These are phyloP conservation scores for Nicotiana attenuata DNA, from an alignment of 257 asterid species.

Conservation along the genomic window DNA sequence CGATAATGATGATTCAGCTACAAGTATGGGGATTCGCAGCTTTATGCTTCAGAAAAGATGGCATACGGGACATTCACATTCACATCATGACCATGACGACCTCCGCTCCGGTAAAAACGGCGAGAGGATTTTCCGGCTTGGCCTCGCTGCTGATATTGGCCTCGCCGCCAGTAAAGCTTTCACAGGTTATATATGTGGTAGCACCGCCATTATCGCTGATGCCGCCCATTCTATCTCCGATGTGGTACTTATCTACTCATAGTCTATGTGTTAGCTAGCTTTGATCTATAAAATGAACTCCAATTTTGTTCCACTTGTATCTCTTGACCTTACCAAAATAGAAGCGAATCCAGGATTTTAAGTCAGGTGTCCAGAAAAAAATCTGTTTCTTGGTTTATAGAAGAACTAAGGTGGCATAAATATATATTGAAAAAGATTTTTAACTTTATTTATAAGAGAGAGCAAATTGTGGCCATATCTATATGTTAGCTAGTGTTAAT, in stretches of 20 bases:
- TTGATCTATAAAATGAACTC: not conserved
- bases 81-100: conserved; percentile 37
- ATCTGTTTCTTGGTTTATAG: not conserved
- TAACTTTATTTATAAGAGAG: not conserved
- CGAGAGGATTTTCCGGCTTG: conserved; percentile 82
- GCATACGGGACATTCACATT: conserved; percentile 59
- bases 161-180: conserved; percentile 82
- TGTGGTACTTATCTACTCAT: conserved; percentile 52
- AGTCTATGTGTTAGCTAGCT: not conserved
- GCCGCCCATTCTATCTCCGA: conserved; percentile 95
- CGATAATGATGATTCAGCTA: conserved; percentile 5
- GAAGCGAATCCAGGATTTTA: not conserved
- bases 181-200: conserved; percentile 83
- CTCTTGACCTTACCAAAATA: not conserved
- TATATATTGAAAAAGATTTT: not conserved
- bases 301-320: not conserved
- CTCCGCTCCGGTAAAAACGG: conserved; percentile 55
- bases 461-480: not conserved
- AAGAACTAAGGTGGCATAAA: not conserved
- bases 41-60: conserved; percentile 56
- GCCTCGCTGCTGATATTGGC: conserved; percentile 83
- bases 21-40: conserved; percentile 33
- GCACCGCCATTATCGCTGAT: conserved; percentile 96
- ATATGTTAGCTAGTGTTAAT: not conserved
- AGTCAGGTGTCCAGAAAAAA: not conserved